These are phyloP conservation scores for Eimeria acervulina DNA, from an alignment of 169 alveolate species.

Conservation along the genomic window DNA sequence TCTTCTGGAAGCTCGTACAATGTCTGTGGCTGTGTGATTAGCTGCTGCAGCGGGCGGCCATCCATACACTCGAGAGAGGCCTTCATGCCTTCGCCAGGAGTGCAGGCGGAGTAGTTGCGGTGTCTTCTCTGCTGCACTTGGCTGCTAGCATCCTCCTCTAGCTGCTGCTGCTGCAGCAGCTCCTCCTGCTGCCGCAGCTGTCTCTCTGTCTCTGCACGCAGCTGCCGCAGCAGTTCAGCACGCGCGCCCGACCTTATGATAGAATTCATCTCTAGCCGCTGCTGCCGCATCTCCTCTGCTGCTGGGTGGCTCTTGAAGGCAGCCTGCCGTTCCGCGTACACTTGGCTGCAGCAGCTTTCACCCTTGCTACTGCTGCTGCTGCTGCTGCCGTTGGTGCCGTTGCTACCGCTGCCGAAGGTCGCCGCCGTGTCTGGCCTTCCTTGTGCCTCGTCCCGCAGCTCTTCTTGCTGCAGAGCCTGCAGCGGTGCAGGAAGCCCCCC, in stretches of 20 bases:
- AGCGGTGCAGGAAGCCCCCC: not conserved
- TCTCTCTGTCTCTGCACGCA: slow-evolving; percentile 45
- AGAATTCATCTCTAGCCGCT: slow-evolving; percentile 16
- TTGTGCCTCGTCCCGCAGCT: not conserved
- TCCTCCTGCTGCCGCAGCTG: slow-evolving; percentile 62
- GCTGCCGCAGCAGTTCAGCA: slow-evolving; percentile 58
- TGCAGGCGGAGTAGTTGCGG: not conserved
- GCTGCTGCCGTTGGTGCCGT: slow-evolving; percentile 27
- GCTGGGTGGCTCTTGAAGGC: slow-evolving; percentile 48
- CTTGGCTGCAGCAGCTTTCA: slow-evolving; percentile 50
- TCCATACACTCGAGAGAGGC: slow-evolving; percentile 9
- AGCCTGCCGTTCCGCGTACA: slow-evolving; percentile 24
- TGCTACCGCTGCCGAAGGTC: not conserved
- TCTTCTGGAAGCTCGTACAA: slow-evolving; percentile 23
- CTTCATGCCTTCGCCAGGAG: not conserved
- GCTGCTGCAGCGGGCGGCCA: slow-evolving; percentile 46
- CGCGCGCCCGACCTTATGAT: slow-evolving; percentile 9
- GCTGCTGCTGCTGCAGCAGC: slow-evolving; percentile 54
- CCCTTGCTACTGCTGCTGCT: not conserved
- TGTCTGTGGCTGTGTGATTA: slow-evolving; percentile 30
- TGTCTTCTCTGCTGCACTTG: not conserved
- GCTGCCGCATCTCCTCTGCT: not conserved
- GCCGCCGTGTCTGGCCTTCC: too few species aligned
- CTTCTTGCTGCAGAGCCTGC: not conserved
- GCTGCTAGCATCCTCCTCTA: not conserved